A percentile compares a stretch with the other conserved stretches of the same genome.
Evolutionary conservation across 257 asterid species (phyloP).

Genomic region (Solanum gracilifrons): DNA sequence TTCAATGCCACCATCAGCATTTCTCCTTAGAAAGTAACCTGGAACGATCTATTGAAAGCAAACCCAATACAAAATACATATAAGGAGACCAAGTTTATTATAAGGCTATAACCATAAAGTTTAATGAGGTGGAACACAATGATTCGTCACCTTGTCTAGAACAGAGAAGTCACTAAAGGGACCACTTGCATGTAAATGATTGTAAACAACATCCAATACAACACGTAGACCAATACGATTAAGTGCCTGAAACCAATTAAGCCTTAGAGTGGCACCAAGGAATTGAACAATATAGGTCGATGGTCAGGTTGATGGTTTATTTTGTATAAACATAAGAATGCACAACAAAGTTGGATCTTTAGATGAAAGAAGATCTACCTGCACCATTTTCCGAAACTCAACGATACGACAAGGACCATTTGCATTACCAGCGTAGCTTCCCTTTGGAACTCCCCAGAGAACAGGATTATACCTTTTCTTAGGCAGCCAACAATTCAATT

Average conservation of each 20-base stretch:
- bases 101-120: not conserved
- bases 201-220: constrained; percentile 86
- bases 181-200: constrained; percentile 86
- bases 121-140: constrained; percentile 1
- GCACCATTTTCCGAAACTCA: constrained; percentile 92
- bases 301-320: not conserved
- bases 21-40: constrained; percentile 88
- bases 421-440: constrained; percentile 82
- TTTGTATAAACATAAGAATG: not conserved
- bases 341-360: not conserved
- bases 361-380: constrained; percentile 35
- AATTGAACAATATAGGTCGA: not conserved
- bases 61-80: not conserved
- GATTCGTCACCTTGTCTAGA: constrained; percentile 66
- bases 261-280: not conserved
- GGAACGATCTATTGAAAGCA: constrained; percentile 77
- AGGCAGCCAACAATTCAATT: constrained; percentile 8
- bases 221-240: constrained; percentile 75
- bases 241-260: constrained; percentile 52
- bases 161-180: constrained; percentile 57
- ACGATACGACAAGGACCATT: constrained; percentile 66
- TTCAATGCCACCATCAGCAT: constrained; percentile 76
- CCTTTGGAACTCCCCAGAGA: constrained; percentile 96
- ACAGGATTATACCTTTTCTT: constrained; percentile 80
- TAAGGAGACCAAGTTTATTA: not conserved